Percentiles rank a stretch among this genome's conserved stretches.
Conservation (phyloP, 179 eudicot genomes). For the Spinacia oleracea region DNA sequence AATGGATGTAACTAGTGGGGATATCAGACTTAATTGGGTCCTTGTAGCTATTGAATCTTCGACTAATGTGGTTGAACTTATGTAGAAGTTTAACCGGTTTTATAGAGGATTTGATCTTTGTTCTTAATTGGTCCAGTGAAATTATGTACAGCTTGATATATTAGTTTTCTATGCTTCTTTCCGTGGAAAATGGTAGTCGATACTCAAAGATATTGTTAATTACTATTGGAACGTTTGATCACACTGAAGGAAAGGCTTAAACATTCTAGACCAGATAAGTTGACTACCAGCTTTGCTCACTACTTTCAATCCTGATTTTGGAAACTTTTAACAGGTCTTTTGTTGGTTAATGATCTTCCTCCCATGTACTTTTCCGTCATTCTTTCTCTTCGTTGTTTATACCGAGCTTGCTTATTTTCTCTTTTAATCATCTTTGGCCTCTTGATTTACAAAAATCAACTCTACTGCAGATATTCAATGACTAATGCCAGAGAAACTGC, state of each 20-base stretch:
- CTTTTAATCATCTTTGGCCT: background rate
- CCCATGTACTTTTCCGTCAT: background rate
- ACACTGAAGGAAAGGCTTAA: background rate
- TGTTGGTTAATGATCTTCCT: background rate
- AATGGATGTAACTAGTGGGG: background rate
- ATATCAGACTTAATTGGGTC: background rate
- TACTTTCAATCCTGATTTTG: background rate
- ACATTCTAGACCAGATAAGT: background rate
- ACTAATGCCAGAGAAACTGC: conserved; percentile 33
- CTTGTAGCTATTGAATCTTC: background rate
- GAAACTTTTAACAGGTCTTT: background rate
- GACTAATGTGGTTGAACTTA: background rate
- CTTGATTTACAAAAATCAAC: conserved; percentile 7
- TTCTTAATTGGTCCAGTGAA: background rate
- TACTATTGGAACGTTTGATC: background rate
- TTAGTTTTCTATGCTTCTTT: background rate
- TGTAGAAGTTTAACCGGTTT: background rate
- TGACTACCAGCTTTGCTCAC: background rate
- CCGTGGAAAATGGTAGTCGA: background rate
- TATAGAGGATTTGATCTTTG: background rate
- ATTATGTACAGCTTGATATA: background rate
- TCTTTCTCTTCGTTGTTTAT: background rate
- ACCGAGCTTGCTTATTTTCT: background rate
- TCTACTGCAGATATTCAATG: conserved; percentile 35
- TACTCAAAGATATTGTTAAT: background rate